These are phyloP conservation scores for Monilinia fructigena DNA, from an alignment of 2,329 filamentous ascomycete genomes.

Conservation along the genomic window DNA sequence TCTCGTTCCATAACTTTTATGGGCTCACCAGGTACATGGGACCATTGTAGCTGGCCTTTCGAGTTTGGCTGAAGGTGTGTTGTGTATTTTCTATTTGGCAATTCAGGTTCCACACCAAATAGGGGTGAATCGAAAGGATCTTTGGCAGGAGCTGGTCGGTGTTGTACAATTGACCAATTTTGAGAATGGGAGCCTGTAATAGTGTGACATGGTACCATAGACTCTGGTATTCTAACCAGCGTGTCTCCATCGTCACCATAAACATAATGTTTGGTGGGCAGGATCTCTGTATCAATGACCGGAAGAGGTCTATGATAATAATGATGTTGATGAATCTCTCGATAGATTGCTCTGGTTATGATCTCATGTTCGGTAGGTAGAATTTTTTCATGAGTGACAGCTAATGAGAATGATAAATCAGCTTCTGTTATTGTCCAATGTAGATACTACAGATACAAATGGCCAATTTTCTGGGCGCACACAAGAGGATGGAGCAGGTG, in stretches of 20 bases:
- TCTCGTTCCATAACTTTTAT: constrained; percentile 34
- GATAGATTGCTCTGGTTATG: constrained; percentile 48
- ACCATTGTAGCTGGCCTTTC: constrained; percentile 7
- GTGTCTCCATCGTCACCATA: constrained; percentile 42
- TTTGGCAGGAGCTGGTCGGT: neutral
- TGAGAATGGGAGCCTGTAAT: constrained; percentile 19
- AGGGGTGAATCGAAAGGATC: constrained; percentile 13
- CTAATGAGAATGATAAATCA: constrained; percentile 39
- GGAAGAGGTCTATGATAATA: constrained; percentile 53
- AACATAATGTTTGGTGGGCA: constrained; percentile 51
- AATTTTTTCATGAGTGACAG: constrained; percentile 51
- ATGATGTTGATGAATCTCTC: constrained; percentile 55
- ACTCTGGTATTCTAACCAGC: constrained; percentile 48
- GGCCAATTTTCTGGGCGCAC: constrained; percentile 31
- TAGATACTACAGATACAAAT: constrained; percentile 4
- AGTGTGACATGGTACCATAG: constrained; percentile 41
- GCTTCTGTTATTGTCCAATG: constrained; percentile 23
- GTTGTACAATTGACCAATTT: constrained; percentile 26
- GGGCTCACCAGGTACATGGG: constrained; percentile 26
- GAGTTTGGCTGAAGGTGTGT: constrained; percentile 8
- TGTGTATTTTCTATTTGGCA: neutral
- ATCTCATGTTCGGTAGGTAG: constrained; percentile 47
- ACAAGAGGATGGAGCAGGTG: constrained; percentile 10
- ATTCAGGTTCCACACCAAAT: constrained; percentile 7
- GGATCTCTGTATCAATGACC: constrained; percentile 52